Conservation (phyloP, 441 rosid genomes). For the Pelargonium cotyledonis region DNA sequence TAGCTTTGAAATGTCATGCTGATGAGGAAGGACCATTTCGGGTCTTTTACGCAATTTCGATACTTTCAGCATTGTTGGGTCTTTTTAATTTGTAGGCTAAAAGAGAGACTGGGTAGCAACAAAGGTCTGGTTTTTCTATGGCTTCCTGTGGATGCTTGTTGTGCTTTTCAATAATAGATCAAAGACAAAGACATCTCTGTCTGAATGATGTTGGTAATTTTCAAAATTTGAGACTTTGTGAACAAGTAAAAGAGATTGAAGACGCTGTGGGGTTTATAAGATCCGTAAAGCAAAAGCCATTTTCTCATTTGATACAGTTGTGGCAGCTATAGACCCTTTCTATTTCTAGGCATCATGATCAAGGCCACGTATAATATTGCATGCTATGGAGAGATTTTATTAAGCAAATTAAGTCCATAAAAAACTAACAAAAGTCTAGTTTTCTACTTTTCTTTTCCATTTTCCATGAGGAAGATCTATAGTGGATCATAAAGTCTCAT, state of each 20-base stretch:
- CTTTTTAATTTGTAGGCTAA: background rate
- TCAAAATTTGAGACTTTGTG: slow-evolving; percentile 23
- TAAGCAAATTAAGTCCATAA: too few relatives aligned
- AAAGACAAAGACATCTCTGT: slow-evolving; percentile 5
- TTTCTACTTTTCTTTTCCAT: too few relatives aligned
- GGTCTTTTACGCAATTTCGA: background rate
- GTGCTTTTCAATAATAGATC: background rate
- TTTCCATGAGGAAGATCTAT: too few relatives aligned
- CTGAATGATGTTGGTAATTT: slow-evolving; percentile 18
- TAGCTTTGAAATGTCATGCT: background rate
- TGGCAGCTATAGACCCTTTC: slow-evolving; percentile 1
- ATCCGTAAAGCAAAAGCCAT: slow-evolving; percentile 38
- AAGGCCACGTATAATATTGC: too few relatives aligned
- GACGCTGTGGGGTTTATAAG: slow-evolving; percentile 15
- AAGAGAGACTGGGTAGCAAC: background rate
- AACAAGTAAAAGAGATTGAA: slow-evolving; percentile 26
- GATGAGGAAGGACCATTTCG: background rate
- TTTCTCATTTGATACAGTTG: background rate
- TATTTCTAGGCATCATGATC: too few relatives aligned
- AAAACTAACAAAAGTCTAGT: too few relatives aligned
- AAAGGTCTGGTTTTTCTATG: too few relatives aligned
- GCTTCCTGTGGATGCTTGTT: too few relatives aligned
- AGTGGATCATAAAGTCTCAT: too few relatives aligned
- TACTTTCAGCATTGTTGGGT: background rate
- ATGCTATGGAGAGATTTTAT: too few relatives aligned